A percentile compares a stretch with the other conserved stretches of the same genome.
Conservation (phyloP, 2,329 filamentous ascomycete genomes). For the Calonectria naviculata region DNA sequence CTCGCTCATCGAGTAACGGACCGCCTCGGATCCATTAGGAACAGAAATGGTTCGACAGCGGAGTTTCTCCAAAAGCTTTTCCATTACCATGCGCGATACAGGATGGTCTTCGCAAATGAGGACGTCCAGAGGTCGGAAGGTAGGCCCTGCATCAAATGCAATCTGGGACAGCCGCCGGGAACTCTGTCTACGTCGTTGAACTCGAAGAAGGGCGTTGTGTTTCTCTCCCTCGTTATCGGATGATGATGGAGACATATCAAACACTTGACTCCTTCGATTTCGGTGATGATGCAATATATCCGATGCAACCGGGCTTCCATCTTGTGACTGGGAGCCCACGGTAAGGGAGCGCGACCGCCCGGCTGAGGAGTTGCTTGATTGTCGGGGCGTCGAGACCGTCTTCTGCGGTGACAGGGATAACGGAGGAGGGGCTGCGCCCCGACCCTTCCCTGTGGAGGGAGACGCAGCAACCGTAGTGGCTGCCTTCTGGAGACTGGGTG, state of each 20-base stretch:
- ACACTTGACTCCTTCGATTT: constrained; percentile 92
- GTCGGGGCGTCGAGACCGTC: constrained; percentile 67
- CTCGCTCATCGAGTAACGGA: constrained; percentile 93
- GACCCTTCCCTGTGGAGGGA: constrained; percentile 69
- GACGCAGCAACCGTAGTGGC: constrained; percentile 63
- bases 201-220: constrained; percentile 88
- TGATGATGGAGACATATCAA: constrained; percentile 96
- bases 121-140: constrained; percentile 91
- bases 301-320: constrained; percentile 80
- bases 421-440: constrained; percentile 61
- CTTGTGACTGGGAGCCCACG: constrained; percentile 94
- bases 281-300: constrained; percentile 81
- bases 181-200: constrained; percentile 94
- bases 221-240: constrained; percentile 97
- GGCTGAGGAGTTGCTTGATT: constrained; percentile 69
- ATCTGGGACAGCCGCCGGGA: constrained; percentile 95
- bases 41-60: constrained; percentile 95
- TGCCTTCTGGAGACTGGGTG: constrained; percentile 70
- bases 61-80: constrained; percentile 94
- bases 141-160: constrained; percentile 83
- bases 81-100: constrained; percentile 98
- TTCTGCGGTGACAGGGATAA: constrained; percentile 73
- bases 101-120: constrained; percentile 98
- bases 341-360: constrained; percentile 88
- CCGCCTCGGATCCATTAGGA: constrained; percentile 88